Conservation (phyloP, 108 stramenopile genomes). For the Cylindrotheca fusiformis region DNA sequence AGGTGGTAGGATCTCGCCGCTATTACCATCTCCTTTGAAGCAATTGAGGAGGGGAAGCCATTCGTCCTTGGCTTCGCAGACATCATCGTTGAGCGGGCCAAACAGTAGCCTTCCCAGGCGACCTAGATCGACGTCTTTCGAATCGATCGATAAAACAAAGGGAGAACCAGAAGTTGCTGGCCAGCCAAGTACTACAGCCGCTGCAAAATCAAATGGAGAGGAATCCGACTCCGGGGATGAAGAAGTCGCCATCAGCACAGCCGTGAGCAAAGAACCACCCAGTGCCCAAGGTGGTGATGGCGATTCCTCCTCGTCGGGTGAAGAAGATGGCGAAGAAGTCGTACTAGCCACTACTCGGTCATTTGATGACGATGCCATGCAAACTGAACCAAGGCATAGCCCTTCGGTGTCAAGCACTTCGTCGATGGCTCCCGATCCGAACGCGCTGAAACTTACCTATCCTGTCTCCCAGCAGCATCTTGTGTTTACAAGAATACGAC, state of each 20-base stretch:
- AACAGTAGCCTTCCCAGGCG: not conserved
- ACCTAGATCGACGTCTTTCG: constrained; percentile 7
- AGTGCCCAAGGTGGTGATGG: constrained; percentile 12
- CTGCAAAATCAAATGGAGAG: not conserved
- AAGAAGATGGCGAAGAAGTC: constrained; percentile 42
- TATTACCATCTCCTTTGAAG: not conserved
- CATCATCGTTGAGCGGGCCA: not conserved
- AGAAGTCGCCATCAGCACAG: constrained; percentile 22
- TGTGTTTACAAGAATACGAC: constrained; percentile 43
- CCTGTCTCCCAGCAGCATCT: constrained; percentile 28
- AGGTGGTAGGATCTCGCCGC: not conserved
- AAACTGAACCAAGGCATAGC: not conserved
- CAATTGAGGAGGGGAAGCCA: constrained; percentile 10
- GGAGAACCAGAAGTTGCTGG: not conserved
- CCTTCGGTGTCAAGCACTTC: constrained; percentile 1
- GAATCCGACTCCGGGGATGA: constrained; percentile 53
- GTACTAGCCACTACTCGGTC: constrained; percentile 11
- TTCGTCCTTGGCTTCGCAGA: constrained; percentile 14
- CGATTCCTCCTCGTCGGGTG: constrained; percentile 53
- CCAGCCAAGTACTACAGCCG: not conserved
- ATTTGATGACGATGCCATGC: not conserved
- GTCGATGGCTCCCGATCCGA: constrained; percentile 1
- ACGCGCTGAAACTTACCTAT: constrained; percentile 17
- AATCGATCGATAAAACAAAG: constrained; percentile 3
- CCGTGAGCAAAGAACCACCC: not conserved